These are phyloP conservation scores for Nakazawaea ernobii DNA, from an alignment of 805 yeast genomes.

Conservation along the genomic window DNA sequence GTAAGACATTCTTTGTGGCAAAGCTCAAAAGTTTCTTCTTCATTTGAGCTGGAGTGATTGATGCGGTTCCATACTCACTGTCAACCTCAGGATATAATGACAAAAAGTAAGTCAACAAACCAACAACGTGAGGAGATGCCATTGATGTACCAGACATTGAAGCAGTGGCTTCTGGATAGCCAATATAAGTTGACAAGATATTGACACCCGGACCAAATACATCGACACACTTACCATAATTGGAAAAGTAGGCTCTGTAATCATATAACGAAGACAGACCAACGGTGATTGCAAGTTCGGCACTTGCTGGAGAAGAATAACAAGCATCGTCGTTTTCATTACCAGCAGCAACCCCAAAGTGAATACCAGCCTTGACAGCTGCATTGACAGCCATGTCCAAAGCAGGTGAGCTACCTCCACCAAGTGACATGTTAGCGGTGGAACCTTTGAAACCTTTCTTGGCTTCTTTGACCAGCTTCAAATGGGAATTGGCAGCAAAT, in stretches of 20 bases:
- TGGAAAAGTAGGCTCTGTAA: conserved; percentile 45
- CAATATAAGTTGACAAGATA: conserved; percentile 50
- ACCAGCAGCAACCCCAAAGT: conserved; percentile 61
- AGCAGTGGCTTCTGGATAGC: conserved; percentile 43
- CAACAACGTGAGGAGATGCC: conserved; percentile 59
- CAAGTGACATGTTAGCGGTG: conserved; percentile 57
- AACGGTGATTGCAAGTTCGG: conserved; percentile 48
- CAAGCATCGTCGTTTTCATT: conserved; percentile 58
- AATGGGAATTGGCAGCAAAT: conserved; percentile 47
- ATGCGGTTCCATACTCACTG: conserved; percentile 40
- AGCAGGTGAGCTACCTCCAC: conserved; percentile 52
- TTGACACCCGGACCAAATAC: conserved; percentile 53
- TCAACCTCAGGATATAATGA: conserved; percentile 47
- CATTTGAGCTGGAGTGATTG: conserved; percentile 46
- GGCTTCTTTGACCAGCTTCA: conserved; percentile 26
- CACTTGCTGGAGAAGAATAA: conserved; percentile 54
- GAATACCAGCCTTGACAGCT: conserved; percentile 49
- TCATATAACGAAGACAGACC: conserved; percentile 43
- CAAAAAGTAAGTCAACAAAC: conserved; percentile 49
- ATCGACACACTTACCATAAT: conserved; percentile 49
- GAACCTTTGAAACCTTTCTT: conserved; percentile 51
- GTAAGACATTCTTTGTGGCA: conserved; percentile 42
- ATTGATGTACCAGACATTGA: conserved; percentile 57
- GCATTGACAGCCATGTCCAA: conserved; percentile 56
- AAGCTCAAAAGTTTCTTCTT: conserved; percentile 46